Conservation (phyloP, 495 filamentous ascomycete genomes). For the Xylaria grammica region DNA sequence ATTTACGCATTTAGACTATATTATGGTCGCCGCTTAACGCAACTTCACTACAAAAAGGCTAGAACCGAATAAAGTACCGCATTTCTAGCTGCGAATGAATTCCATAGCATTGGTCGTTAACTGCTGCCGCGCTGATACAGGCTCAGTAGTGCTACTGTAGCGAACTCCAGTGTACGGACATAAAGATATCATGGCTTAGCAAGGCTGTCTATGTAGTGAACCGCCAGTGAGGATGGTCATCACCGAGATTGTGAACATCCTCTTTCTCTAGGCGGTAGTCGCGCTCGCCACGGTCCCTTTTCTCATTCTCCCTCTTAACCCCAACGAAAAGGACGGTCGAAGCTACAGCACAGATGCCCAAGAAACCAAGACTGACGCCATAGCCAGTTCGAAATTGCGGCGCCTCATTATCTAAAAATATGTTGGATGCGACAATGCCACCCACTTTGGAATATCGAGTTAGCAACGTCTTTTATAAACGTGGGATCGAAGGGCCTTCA, state of each 20-base stretch:
- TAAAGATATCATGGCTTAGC: not conserved
- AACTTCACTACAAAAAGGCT: too few relatives aligned
- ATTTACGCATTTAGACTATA: too few relatives aligned
- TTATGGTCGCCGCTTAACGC: too few relatives aligned
- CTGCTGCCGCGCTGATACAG: too few relatives aligned
- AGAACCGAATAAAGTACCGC: too few relatives aligned
- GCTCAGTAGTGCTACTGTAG: too few relatives aligned
- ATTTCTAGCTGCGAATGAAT: too few relatives aligned
- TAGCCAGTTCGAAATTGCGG: slow-evolving; percentile 54
- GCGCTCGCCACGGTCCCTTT: slow-evolving; percentile 10
- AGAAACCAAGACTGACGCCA: slow-evolving; percentile 25
- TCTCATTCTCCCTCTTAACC: slow-evolving; percentile 1
- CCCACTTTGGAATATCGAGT: slow-evolving; percentile 34
- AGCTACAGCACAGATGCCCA: slow-evolving; percentile 16
- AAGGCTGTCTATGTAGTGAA: slow-evolving; percentile 6
- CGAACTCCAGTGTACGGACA: too few relatives aligned
- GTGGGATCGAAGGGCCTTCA: not conserved
- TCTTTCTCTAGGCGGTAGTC: slow-evolving; percentile 2
- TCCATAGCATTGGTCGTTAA: too few relatives aligned
- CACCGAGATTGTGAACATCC: slow-evolving; percentile 19
- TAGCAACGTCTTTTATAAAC: slow-evolving; percentile 36
- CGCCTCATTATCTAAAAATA: slow-evolving; percentile 44
- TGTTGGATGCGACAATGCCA: slow-evolving; percentile 61
- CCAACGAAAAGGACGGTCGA: slow-evolving; percentile 5
- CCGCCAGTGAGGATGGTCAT: slow-evolving; percentile 20